Evolutionary conservation across 1,139 yeast species (phyloP).

Genomic region (Saccharomyces hybrid): DNA sequence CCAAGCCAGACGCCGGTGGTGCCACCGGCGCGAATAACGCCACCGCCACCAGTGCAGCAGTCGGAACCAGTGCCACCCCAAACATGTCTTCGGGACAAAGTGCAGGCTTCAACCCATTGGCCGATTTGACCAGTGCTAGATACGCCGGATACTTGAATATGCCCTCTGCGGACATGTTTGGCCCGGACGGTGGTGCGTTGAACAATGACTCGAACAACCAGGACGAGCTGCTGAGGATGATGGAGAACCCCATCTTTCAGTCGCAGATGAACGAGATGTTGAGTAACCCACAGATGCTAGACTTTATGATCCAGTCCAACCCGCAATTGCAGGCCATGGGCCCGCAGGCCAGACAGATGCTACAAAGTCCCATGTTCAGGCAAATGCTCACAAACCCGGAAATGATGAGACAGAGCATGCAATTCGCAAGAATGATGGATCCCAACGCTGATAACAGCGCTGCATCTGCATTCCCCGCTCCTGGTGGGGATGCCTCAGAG

Average conservation of each 20-base stretch:
- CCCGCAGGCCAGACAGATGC: conserved; percentile 78
- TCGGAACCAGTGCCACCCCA: conserved; percentile 44
- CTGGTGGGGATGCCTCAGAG: conserved; percentile 27
- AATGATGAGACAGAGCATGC: conserved; percentile 75
- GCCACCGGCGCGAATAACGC: conserved; percentile 16
- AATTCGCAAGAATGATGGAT: conserved; percentile 48
- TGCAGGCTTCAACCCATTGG: conserved; percentile 82
- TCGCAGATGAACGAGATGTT: conserved; percentile 76
- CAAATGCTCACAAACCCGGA: conserved; percentile 83
- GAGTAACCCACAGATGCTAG: conserved; percentile 75
- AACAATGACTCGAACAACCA: conserved; percentile 55
- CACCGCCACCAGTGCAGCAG: conserved; percentile 9
- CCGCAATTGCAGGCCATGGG: conserved; percentile 85
- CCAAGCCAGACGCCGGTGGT: conserved; percentile 31
- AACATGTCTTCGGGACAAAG: conserved; percentile 76
- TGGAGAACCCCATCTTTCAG: conserved; percentile 74
- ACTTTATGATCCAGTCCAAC: conserved; percentile 70
- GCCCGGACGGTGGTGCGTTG: conserved; percentile 86
- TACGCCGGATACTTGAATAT: conserved; percentile 84
- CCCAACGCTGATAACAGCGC: conserved; percentile 30
- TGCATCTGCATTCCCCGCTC: conserved; percentile 33
- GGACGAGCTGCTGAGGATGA: conserved; percentile 63
- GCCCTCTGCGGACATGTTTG: conserved; percentile 85
- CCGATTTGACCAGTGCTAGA: conserved; percentile 89
- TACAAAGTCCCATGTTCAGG: conserved; percentile 78